Evolutionary conservation across 306 rosid species (phyloP).

Genomic region (Lablab purpureus): DNA sequence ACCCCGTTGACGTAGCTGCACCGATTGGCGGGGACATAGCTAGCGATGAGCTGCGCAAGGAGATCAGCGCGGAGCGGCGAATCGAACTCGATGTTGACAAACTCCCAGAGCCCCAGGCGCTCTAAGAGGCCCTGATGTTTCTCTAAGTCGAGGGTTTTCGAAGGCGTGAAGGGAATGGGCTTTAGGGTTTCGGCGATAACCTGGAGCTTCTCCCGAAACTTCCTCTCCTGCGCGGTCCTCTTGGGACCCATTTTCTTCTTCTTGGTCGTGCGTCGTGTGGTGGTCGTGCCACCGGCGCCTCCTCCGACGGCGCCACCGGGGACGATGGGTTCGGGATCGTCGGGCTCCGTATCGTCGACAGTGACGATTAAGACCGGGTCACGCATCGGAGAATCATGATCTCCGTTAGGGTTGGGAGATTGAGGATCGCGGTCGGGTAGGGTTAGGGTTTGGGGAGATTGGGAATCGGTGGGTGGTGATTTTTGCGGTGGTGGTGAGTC

Average conservation of each 20-base stretch:
- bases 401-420: slow-evolving; percentile 29
- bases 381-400: slow-evolving; percentile 21
- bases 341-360: slow-evolving; percentile 47
- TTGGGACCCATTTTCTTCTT: slow-evolving; percentile 45
- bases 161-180: slow-evolving; percentile 77
- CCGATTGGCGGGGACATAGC: slow-evolving; percentile 43
- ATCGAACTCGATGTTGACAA: slow-evolving; percentile 76
- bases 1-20: slow-evolving; percentile 62
- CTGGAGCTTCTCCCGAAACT: slow-evolving; percentile 60
- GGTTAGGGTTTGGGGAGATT: slow-evolving; percentile 48
- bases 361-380: slow-evolving; percentile 24
- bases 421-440: slow-evolving; percentile 19
- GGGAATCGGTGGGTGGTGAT: slow-evolving; percentile 36
- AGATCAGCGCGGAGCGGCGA: slow-evolving; percentile 64
- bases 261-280: slow-evolving; percentile 54
- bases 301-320: background rate
- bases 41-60: slow-evolving; percentile 66
- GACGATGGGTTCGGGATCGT: background rate
- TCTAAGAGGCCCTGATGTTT: slow-evolving; percentile 66
- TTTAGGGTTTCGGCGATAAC: slow-evolving; percentile 62
- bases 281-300: background rate
- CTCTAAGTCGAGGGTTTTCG: slow-evolving; percentile 65
- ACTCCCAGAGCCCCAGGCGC: slow-evolving; percentile 85
- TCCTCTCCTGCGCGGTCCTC: slow-evolving; percentile 53
- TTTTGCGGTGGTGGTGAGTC: background rate